Base-by-base conservation (phyloP, 345 rosid genomes). In the Lumnitzera littorea region DNA sequence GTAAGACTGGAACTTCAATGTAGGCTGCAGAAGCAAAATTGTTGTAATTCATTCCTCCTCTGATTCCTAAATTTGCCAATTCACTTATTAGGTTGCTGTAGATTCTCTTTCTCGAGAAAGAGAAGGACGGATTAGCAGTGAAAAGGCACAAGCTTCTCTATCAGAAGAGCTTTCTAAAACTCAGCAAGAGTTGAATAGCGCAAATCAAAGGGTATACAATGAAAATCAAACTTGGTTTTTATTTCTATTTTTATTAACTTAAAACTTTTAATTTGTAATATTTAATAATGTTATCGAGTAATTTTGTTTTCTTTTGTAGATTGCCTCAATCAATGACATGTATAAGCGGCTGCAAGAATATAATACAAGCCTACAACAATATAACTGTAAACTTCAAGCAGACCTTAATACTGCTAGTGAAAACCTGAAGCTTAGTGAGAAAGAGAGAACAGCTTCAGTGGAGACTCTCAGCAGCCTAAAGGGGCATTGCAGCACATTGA, bases 301-400 rank as follows among this genome's bases (percentile, higher is more conserved):
- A 9, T 14, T 46, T 47, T 15, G 16, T 48, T 0, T 43, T 24
- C 2, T 17, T 20, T 55, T 77, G 75, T 86, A 94, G 99, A 84
- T 90, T 76, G 68, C 78, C n/a, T 88, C 99, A 5, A 72, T 88
- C 11, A 90, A 81, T 78, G 99, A 94, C 68, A 94, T 94, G 97
- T 94, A 94, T 85, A 88, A 86, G 81, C 82, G 87, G 54, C 64
- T 94, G 56, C 99, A 87, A 69, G 99, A 94, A 72, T 94, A 90
- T 71, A 94, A 94, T 67, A 79, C 95, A 58, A 89, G 99, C 80
- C 76, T 94, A 76, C 99, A 94, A 76, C 82, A 81, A 52, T 94
- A 94, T 64, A 94, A 94, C 60, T 80, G 83, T 75, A 94, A 90
- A 64, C 97, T 94, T 55, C 99, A 94, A 80, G 77, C 80, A n/a